phyloP scores from a whole-genome alignment of 2,329 filamentous ascomycete genomes.

The Grosmannia huntii region DNA sequence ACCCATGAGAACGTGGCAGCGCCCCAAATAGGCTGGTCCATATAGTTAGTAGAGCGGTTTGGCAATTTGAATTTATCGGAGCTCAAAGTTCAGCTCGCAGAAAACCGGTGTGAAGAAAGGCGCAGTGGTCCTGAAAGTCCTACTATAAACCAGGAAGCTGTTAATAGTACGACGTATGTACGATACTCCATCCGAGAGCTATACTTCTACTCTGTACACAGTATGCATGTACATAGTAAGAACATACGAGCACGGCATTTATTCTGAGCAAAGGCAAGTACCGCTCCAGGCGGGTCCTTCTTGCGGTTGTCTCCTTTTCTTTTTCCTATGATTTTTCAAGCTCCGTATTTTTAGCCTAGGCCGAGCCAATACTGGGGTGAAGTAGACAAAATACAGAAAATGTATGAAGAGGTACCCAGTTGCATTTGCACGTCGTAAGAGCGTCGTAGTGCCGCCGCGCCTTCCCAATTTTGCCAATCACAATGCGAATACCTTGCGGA shows the following conservation, averaged over 20 bases:
- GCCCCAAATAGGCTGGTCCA: neutral
- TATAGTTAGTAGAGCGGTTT: neutral
- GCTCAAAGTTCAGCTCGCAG: neutral
- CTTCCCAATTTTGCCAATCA: neutral
- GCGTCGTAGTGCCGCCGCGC: neutral
- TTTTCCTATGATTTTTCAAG: neutral
- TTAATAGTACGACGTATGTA: neutral
- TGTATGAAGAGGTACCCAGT: neutral
- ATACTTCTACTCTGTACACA: no score
- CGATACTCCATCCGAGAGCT: neutral
- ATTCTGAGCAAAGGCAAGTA: neutral
- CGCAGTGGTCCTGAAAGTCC: neutral
- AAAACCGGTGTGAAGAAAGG: neutral
- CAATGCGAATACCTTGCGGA: neutral
- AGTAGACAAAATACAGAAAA: neutral
- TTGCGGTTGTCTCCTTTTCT: neutral
- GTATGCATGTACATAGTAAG: neutral
- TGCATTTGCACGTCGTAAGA: neutral
- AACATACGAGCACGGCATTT: neutral
- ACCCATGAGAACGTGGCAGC: slow-evolving; percentile 1
- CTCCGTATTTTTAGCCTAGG: neutral
- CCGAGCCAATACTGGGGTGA: neutral
- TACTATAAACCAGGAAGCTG: neutral
- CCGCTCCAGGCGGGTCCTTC: neutral
- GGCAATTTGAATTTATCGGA: neutral